phyloP scores from a whole-genome alignment of 257 asterid genomes.

The Agastache rugosa region DNA sequence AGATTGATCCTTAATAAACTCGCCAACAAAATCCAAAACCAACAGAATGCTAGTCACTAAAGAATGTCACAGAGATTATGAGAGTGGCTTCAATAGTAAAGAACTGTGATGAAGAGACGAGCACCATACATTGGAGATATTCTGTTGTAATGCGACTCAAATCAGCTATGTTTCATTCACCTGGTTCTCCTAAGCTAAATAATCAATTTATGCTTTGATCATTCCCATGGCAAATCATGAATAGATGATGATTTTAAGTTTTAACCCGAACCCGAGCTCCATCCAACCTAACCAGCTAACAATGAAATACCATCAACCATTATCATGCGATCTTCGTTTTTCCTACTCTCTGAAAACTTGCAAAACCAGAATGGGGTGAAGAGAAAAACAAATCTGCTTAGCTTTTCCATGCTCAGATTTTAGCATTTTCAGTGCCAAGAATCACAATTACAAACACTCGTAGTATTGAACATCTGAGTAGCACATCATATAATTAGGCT shows the following conservation, averaged over 20 bases:
- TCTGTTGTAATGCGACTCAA: neutral
- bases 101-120: constrained; percentile 3
- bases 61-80: neutral
- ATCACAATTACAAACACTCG: neutral
- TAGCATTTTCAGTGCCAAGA: constrained; percentile 11
- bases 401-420: constrained; percentile 1
- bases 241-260: neutral
- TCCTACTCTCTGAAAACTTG: neutral
- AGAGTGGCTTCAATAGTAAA: constrained; percentile 8
- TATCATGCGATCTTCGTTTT: neutral
- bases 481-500: constrained; percentile 1
- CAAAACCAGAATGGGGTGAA: constrained; percentile 1
- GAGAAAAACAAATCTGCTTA: neutral
- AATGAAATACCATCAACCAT: constrained; percentile 14
- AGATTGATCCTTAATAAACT: constrained; percentile 2
- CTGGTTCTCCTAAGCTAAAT: constrained; percentile 9
- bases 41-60: neutral
- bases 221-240: constrained; percentile 11
- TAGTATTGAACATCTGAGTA: neutral
- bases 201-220: constrained; percentile 11
- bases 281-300: constrained; percentile 6
- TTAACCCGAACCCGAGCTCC: neutral
- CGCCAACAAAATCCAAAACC: neutral
- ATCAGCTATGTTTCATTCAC: neutral
- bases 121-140: constrained; percentile 17